A percentile compares a stretch with the other conserved stretches of the same genome.
Conservation (phyloP, 1,284 basidiomycete species). For the Naganishia sp. region DNA sequence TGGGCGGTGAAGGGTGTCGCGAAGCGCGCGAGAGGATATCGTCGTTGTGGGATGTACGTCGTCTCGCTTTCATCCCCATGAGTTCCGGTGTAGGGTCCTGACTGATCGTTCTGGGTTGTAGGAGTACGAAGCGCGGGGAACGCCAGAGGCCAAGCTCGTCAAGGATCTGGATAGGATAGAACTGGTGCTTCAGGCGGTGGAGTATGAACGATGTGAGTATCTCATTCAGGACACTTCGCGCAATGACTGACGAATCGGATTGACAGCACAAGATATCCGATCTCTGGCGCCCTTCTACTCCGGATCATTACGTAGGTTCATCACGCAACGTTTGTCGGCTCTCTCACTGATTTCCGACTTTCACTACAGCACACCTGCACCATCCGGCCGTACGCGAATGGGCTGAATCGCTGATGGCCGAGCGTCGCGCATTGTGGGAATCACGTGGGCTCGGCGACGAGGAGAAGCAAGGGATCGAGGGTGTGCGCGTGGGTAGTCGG, state of each 20-base stretch:
- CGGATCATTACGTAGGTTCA: constrained; percentile 49
- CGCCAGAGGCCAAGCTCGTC: constrained; percentile 83
- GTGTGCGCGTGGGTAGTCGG: constrained; percentile 17
- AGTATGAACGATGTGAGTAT: constrained; percentile 58
- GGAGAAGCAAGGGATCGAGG: constrained; percentile 42
- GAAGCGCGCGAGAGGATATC: constrained; percentile 76
- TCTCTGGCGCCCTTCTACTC: constrained; percentile 51
- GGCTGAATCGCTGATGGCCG: constrained; percentile 67
- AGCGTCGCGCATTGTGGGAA: constrained; percentile 55
- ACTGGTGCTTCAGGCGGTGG: constrained; percentile 70
- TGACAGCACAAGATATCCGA: constrained; percentile 50
- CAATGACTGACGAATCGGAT: background rate
- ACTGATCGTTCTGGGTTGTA: constrained; percentile 46
- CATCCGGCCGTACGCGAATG: constrained; percentile 76
- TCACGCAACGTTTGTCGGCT: background rate
- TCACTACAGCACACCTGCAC: constrained; percentile 55
- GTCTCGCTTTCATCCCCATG: background rate
- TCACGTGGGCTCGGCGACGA: constrained; percentile 44
- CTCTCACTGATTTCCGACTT: background rate
- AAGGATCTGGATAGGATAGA: constrained; percentile 95
- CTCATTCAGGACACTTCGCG: background rate
- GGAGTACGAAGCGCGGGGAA: constrained; percentile 87
- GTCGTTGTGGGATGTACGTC: constrained; percentile 71
- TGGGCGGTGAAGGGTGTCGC: constrained; percentile 65
- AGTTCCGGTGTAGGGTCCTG: background rate